Conservation (phyloP, 1,284 basidiomycete genomes). For the Xanthoconium separans region DNA sequence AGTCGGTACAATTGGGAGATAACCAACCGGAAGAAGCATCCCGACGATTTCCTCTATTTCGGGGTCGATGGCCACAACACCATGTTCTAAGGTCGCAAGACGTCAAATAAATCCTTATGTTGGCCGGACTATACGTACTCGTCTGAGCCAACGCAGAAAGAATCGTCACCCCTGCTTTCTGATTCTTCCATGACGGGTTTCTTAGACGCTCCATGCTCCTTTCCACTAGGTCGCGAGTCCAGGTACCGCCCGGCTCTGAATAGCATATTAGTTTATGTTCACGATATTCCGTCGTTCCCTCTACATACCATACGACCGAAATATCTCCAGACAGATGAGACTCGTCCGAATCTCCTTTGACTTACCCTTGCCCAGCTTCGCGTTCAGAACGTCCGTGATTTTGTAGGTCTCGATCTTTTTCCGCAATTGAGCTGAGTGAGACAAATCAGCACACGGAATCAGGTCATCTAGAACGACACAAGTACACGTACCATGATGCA, state of each 20-base stretch:
- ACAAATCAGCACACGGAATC: not conserved
- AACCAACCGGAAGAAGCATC: slow-evolving; percentile 19
- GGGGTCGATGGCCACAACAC: slow-evolving; percentile 9
- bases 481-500: slow-evolving; percentile 17
- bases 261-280: not conserved
- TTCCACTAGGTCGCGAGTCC: not conserved
- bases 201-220: not conserved
- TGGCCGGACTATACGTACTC: not conserved
- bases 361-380: slow-evolving; percentile 15
- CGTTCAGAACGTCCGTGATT: slow-evolving; percentile 17
- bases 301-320: slow-evolving; percentile 16
- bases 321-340: slow-evolving; percentile 26
- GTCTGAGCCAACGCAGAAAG: slow-evolving; percentile 14
- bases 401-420: slow-evolving; percentile 7
- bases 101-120: not conserved
- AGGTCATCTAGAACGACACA: not conserved
- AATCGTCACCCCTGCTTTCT: not conserved
- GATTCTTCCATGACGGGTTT: slow-evolving; percentile 3
- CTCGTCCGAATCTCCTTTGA: slow-evolving; percentile 21
- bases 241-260: slow-evolving; percentile 4
- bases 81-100: slow-evolving; percentile 9
- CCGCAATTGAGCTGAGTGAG: slow-evolving; percentile 16
- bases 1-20: not conserved
- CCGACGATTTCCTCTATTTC: slow-evolving; percentile 13
- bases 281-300: not conserved